Evolutionary conservation across 2,329 filamentous ascomycete species (phyloP), one percentile per base, ranked within the genome.

Genomic region (Scleromitrula shiraiana): DNA sequence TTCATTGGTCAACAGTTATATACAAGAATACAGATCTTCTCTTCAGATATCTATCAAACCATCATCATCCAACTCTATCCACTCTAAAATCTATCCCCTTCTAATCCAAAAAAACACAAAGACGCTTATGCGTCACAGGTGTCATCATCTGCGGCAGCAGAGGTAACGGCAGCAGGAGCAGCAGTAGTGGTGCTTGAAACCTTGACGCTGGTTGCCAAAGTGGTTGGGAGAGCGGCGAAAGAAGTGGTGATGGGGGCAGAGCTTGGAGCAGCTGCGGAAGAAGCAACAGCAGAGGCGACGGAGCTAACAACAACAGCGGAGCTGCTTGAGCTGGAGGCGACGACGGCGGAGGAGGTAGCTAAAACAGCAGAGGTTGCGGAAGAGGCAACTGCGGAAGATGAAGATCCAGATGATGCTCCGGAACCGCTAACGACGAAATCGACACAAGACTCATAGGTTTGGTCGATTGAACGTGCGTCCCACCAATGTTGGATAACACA

Each of bases 381-480:
- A 15, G 19, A 19, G 24, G 15, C 15, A 20, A 32, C 36, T 8
- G 37, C 22, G 2, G 45, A 41, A 12, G 45, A 47, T 2, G 37
- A 14, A 1, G 44, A 46, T 14, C 17, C 15, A 1, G 44, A 40
- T 2, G 19, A 24, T 4, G 42, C 15, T 4, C 29, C 24, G 3
- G 23, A 27, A 15, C 49, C 53, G 32, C 51, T 53, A 22, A 61
- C 52, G 7, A 51, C 53, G 51, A 78, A 77, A 61, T 78, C 75
- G 49, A 78, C 64, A 59, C 75, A 78, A 43, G 68, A 68, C 65
- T 77, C 72, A 60, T 78, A 78, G n/a, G 74, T 77, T 68, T 78
- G 75, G 53, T 73, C 61, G 41, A 75, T 68, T 33, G 57, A 59
- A 12, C 65, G 57, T 7, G 73, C 72, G 53, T 75, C 64, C 75